These are phyloP conservation scores for Cercospora sesami DNA, from an alignment of 2,329 filamentous ascomycete species.

Conservation along the genomic window DNA sequence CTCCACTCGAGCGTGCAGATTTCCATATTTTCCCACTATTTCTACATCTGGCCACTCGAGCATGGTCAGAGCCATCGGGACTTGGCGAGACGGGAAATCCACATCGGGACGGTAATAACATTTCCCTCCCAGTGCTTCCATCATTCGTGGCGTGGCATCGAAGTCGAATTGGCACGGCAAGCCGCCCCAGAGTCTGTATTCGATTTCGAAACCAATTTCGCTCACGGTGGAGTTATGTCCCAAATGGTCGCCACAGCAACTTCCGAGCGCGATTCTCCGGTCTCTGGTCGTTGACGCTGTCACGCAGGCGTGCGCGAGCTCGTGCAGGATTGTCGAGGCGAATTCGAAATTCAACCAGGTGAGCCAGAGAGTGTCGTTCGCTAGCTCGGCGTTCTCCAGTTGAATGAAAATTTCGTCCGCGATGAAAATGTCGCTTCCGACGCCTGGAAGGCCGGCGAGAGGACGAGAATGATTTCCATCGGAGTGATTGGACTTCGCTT, in stretches of 20 bases:
- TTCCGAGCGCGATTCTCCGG: neutral
- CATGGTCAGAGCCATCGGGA: neutral
- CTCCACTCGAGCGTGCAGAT: neutral
- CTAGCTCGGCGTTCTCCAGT: neutral
- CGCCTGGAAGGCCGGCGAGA: neutral
- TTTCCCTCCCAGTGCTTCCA: neutral
- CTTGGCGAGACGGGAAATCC: neutral
- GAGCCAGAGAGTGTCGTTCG: neutral
- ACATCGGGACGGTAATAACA: neutral
- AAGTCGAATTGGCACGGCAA: neutral
- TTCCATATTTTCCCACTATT: neutral
- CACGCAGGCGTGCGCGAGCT: neutral
- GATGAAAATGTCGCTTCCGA: neutral
- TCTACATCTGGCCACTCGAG: neutral
- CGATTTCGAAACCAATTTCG: slow-evolving; percentile 2
- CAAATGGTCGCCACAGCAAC: neutral
- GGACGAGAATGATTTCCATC: neutral
- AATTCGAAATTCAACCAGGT: neutral
- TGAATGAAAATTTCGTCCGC: neutral
- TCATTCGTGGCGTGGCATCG: neutral
- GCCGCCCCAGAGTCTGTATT: neutral
- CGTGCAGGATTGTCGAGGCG: neutral
- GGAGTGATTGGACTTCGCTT: neutral
- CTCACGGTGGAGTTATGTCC: neutral
- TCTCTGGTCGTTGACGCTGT: neutral